Evolutionary conservation across 2,329 filamentous ascomycete species (phyloP).

Genomic region (Trichoderma endophyticum): DNA sequence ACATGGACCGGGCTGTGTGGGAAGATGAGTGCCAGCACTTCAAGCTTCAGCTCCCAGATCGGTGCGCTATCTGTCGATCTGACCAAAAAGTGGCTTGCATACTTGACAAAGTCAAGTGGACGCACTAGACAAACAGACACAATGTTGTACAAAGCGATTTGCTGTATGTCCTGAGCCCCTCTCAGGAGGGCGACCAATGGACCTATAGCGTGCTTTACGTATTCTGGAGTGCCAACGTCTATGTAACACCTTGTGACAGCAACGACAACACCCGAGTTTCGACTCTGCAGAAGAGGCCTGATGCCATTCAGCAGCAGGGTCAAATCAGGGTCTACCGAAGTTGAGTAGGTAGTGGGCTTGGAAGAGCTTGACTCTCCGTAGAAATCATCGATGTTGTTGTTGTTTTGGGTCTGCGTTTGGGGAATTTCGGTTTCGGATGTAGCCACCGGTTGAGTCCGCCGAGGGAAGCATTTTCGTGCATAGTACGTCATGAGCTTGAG

Average conservation of each 20-base stretch:
- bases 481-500: constrained; percentile 81
- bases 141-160: constrained; percentile 89
- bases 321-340: constrained; percentile 76
- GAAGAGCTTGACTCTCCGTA: constrained; percentile 64
- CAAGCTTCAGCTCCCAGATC: constrained; percentile 89
- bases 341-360: constrained; percentile 39
- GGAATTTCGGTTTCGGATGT: constrained; percentile 20
- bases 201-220: constrained; percentile 72
- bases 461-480: constrained; percentile 82
- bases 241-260: constrained; percentile 82
- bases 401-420: background rate
- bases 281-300: constrained; percentile 81
- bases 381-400: constrained; percentile 61
- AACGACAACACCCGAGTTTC: constrained; percentile 88
- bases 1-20: constrained; percentile 71
- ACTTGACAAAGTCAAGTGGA: constrained; percentile 79
- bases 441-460: constrained; percentile 57
- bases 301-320: constrained; percentile 76
- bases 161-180: constrained; percentile 80
- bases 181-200: constrained; percentile 83
- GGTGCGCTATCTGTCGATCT: constrained; percentile 73
- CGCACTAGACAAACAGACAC: constrained; percentile 81
- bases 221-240: constrained; percentile 75
- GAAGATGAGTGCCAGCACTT: constrained; percentile 86
- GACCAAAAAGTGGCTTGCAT: constrained; percentile 86